Evolutionary conservation across 129 eudicot genomes (phyloP), one percentile per base, ranked within the genome.

Genomic region (Pseudognaphalium luteoalbum): DNA sequence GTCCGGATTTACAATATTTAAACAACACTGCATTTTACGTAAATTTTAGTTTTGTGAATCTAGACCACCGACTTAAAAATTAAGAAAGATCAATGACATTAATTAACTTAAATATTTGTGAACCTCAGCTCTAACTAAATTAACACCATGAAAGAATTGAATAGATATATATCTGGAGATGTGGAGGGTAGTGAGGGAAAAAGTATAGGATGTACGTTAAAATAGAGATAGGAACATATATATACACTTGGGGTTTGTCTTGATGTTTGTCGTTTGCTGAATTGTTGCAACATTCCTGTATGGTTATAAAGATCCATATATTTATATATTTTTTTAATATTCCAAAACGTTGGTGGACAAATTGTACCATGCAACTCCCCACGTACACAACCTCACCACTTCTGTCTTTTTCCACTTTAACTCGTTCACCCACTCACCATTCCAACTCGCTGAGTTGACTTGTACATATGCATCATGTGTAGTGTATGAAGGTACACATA

Each of bases 241-340:
- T 25, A 25, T 25, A 25, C 28, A 25, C 28, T 25, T 25, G 57
- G 78, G 32, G 56, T 32, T 86, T 80, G 90, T 80, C 87, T 57
- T 72, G 33, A 56, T 80, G 71, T 76, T 71, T 86, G 85, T 80
- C 87, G 32, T 74, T 80, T 75, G 20, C 63, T 44, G 32, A 39
- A 28, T 37, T 73, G 84, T 77, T 52, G 74, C 81, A 58, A 80
- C 85, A 86, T 86, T 82, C 83, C 73, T 73, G 71, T 65, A 63
- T 72, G 57, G 59, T 66, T 25, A 52, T 52, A 66, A 25, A 2
- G 15, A 1, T 25, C 28, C 28, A 25, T 25, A 0, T 25, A 25
- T 25, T 25, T 25, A 25, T 25, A 0, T 25, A 25, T 9, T 60
- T 60, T 22, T 2, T 60, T 60, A 22, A 60, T 60, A 22, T 22